Conservation (phyloP, 129 eudicot species). For the Pittosporum tobira region DNA sequence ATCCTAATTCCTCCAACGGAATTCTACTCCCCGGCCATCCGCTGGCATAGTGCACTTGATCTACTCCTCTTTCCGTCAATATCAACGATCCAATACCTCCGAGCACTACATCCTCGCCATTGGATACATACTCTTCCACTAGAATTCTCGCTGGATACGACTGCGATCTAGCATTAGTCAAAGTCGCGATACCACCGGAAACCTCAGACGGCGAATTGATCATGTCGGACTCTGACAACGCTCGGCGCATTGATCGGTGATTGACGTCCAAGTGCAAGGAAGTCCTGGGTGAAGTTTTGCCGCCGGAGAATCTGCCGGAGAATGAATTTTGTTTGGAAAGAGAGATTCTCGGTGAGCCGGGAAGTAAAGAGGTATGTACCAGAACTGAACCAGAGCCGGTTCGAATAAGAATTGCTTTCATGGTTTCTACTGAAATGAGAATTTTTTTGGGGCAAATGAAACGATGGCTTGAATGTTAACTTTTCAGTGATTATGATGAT, state of each 20-base stretch:
- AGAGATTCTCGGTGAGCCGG: slow-evolving; percentile 28
- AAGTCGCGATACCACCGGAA: not conserved
- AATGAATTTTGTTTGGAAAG: slow-evolving; percentile 17
- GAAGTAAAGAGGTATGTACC: slow-evolving; percentile 5
- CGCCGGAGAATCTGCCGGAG: slow-evolving; percentile 14
- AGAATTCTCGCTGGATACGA: slow-evolving; percentile 36
- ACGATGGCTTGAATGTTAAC: no score
- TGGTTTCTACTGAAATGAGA: slow-evolving; percentile 1
- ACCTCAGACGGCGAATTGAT: slow-evolving; percentile 8
- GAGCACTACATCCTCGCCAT: slow-evolving; percentile 3
- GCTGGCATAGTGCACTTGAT: slow-evolving; percentile 9
- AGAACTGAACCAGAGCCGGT: slow-evolving; percentile 53
- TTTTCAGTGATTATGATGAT: no score
- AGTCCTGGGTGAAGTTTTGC: slow-evolving; percentile 20
- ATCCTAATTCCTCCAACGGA: slow-evolving; percentile 32
- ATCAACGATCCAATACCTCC: slow-evolving; percentile 25
- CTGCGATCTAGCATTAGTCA: slow-evolving; percentile 25
- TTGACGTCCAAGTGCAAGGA: slow-evolving; percentile 19
- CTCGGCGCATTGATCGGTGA: slow-evolving; percentile 31
- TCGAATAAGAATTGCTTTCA: slow-evolving; percentile 41
- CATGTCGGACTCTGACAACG: slow-evolving; percentile 40
- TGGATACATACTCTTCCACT: slow-evolving; percentile 32
- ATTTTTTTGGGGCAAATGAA: not conserved
- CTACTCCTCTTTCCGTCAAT: slow-evolving; percentile 26
- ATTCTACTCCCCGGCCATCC: slow-evolving; percentile 15